Base-by-base conservation (phyloP, 2,329 filamentous ascomycete species). In the Fusarium veterinarium region DNA sequence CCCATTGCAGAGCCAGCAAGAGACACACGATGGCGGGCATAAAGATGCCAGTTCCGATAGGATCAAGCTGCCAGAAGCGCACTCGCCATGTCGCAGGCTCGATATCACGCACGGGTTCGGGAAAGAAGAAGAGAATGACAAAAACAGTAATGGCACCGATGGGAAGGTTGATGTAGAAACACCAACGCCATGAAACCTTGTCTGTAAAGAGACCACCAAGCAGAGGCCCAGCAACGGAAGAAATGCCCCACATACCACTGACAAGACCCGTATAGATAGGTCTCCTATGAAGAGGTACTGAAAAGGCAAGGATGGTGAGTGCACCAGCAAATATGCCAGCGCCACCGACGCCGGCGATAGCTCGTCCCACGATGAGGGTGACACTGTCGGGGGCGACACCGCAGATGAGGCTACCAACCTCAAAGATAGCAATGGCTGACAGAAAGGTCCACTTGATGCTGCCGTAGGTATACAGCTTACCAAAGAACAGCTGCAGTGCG, bases 1-100 rank as follows among this genome's bases (percentile, higher is more conserved):
- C 84, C 85, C 85, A 88, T 64, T 87, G 85, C 10, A 89, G 78
- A n/a, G 86, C 86, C 1, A 88, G 79, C 0, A 88, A 74, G 23
- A 87, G 79, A 68, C 84, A 87, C 25, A 87, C 77, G 12, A 86
- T 80, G 19, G 83, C 76, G 1, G 79, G 79, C 73, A 80, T 76
- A 35, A 82, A 80, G 8, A 82, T 71, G 19, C 67, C 62, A 6
- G 78, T 79, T 14, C 80, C 80, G 10, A 81, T 66, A 23, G 78
- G 77, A 52, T 81, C 80, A 5, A 80, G 70, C 40, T 79, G 74
- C 65, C 72, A 69, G 49, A 79, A 40, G 8, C 75, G 71, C 2
- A 78, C 71, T 31, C 60, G 63, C 75, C 76, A 79, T 6, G 77
- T 67, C 14, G 69, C 67, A n/a, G 68, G 68, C 64, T 73, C 68